Evolutionary conservation across 305 asterid species (phyloP).

Genomic region (Fraxinus latifolia): DNA sequence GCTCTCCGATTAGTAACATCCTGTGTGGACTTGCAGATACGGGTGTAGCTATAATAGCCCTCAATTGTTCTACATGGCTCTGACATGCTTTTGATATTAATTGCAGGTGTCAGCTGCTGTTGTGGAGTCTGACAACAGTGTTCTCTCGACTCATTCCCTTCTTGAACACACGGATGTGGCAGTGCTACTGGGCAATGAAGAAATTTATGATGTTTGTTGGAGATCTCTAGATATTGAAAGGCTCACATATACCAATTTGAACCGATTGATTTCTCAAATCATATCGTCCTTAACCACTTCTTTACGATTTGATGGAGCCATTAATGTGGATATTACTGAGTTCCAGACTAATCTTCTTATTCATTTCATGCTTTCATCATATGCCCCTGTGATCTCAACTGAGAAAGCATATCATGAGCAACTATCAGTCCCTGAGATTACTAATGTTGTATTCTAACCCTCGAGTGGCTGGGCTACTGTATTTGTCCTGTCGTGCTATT

Average conservation of each 20-base stretch:
- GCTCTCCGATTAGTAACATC: neutral
- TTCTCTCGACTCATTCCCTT: neutral
- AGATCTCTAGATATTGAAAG: constrained; percentile 52
- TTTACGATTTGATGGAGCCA: constrained; percentile 49
- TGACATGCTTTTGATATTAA: neutral
- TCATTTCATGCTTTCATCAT: constrained; percentile 53
- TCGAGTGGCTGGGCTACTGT: constrained; percentile 25
- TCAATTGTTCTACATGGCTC: neutral
- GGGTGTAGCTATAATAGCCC: neutral
- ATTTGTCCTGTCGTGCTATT: constrained; percentile 15
- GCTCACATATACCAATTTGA: constrained; percentile 47
- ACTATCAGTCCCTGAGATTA: constrained; percentile 51
- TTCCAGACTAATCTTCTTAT: constrained; percentile 53
- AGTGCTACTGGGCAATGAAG: constrained; percentile 41
- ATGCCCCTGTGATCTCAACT: constrained; percentile 50
- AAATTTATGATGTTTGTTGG: constrained; percentile 48
- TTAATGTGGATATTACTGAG: constrained; percentile 48
- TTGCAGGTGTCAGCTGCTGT: neutral
- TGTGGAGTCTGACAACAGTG: neutral
- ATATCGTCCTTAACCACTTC: constrained; percentile 53
- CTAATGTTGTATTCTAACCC: constrained; percentile 51
- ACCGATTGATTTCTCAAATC: constrained; percentile 45
- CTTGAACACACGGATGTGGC: neutral
- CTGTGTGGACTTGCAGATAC: neutral
- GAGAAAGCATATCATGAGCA: constrained; percentile 56